Conservation (phyloP, 2,329 filamentous ascomycete genomes). For the Achaetomium macrosporum region DNA sequence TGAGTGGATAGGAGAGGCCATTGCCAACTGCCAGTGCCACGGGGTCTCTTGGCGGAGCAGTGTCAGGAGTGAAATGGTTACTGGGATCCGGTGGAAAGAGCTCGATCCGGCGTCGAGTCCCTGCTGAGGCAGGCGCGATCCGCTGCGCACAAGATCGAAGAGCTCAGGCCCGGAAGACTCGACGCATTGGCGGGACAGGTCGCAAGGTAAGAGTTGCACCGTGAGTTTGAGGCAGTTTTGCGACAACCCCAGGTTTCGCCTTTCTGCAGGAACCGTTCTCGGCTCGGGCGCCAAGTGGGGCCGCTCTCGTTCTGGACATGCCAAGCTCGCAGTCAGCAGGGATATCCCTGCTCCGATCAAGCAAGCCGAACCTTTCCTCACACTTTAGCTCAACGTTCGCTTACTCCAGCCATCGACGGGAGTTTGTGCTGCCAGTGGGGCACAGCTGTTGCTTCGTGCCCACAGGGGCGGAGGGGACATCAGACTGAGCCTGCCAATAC, state of each 20-base stretch:
- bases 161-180: conserved; percentile 1
- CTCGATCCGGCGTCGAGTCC: conserved; percentile 25
- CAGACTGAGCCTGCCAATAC: too few relatives aligned
- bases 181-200: conserved; percentile 5
- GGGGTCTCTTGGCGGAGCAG: not conserved
- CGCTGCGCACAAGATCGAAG: conserved; percentile 1
- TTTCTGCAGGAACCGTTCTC: conserved; percentile 13
- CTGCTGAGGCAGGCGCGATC: conserved; percentile 6
- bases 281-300: conserved; percentile 7
- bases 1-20: too few relatives aligned
- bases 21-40: too few relatives aligned
- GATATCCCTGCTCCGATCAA: too few relatives aligned
- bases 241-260: conserved; percentile 32
- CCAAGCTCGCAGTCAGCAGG: conserved; percentile 5
- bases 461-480: too few relatives aligned
- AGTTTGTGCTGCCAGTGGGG: too few relatives aligned
- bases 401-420: too few relatives aligned
- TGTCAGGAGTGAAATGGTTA: not conserved
- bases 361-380: too few relatives aligned
- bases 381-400: too few relatives aligned
- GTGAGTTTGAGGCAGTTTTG: conserved; percentile 33
- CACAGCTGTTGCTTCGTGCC: too few relatives aligned
- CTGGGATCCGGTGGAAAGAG: conserved; percentile 23
- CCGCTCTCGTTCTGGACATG: conserved; percentile 1
- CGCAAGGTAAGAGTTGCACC: conserved; percentile 27